Evolutionary conservation across 1,284 basidiomycete genomes (phyloP).

Genomic region (Paramarasmius palmivorus): DNA sequence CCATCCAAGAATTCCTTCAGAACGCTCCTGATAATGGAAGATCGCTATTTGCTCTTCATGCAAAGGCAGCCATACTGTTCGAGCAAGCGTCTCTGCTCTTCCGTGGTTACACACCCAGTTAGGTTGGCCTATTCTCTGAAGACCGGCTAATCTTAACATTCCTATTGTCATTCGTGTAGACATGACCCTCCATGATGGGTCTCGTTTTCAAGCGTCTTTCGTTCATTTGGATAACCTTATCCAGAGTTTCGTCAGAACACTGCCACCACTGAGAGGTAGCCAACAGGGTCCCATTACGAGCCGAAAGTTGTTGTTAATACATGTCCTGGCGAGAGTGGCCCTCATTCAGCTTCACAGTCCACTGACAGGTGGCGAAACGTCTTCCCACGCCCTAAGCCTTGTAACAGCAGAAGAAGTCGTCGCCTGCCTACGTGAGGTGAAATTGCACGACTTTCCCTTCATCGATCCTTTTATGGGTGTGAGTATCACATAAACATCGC

Average conservation of each 20-base stretch:
- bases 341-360: constrained; percentile 10
- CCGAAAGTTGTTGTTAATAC: constrained; percentile 8
- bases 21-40: constrained; percentile 11
- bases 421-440: constrained; percentile 2
- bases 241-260: constrained; percentile 3
- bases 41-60: constrained; percentile 21
- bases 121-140: not conserved
- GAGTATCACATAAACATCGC: constrained; percentile 2
- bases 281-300: not conserved
- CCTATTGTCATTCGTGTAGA: not conserved
- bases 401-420: constrained; percentile 9
- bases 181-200: constrained; percentile 11
- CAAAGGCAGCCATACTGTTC: constrained; percentile 26
- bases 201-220: constrained; percentile 12
- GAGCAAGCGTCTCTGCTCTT: constrained; percentile 20
- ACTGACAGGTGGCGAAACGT: constrained; percentile 5
- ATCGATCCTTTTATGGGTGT: constrained; percentile 26
- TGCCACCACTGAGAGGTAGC: constrained; percentile 3
- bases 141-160: not conserved
- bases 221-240: constrained; percentile 7
- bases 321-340: constrained; percentile 7
- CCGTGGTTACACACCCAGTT: constrained; percentile 18
- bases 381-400: constrained; percentile 6
- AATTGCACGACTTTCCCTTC: constrained; percentile 15
- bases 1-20: constrained; percentile 23